These are phyloP conservation scores for Comarum palustre DNA, from an alignment of 306 rosid species.

Conservation along the genomic window DNA sequence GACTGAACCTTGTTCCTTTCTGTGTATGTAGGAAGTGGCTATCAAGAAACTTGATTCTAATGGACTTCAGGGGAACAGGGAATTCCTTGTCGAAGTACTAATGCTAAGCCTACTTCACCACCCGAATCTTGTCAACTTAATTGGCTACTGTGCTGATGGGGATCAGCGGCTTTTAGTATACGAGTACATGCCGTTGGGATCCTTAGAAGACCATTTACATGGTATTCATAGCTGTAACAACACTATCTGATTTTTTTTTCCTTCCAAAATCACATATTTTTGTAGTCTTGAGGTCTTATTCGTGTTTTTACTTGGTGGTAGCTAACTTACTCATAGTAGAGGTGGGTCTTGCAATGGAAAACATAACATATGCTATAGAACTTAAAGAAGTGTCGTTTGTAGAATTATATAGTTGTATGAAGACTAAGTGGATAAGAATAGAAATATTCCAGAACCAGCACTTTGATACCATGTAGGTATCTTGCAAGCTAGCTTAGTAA, in stretches of 20 bases:
- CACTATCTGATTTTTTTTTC: slow-evolving; percentile 1
- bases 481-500: slow-evolving; percentile 12
- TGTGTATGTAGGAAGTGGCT: slow-evolving; percentile 47
- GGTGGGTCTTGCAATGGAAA: neutral
- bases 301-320: neutral
- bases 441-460: slow-evolving; percentile 5
- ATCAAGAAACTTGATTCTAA: slow-evolving; percentile 58
- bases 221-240: slow-evolving; percentile 31
- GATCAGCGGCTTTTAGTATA: slow-evolving; percentile 58
- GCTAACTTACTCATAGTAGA: neutral
- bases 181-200: slow-evolving; percentile 55
- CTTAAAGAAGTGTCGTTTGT: neutral
- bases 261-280: neutral
- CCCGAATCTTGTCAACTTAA: slow-evolving; percentile 52
- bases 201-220: slow-evolving; percentile 53
- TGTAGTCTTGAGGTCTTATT: slow-evolving; percentile 5
- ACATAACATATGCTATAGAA: slow-evolving; percentile 1
- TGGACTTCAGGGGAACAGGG: slow-evolving; percentile 62
- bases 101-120: slow-evolving; percentile 60
- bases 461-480: slow-evolving; percentile 12
- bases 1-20: slow-evolving; percentile 19
- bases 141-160: slow-evolving; percentile 65
- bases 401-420: neutral
- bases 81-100: slow-evolving; percentile 54
- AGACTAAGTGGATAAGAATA: neutral